Base-by-base conservation (phyloP, 371 early-diverging fungal genomes). In the Phascolomyces articulosus region DNA sequence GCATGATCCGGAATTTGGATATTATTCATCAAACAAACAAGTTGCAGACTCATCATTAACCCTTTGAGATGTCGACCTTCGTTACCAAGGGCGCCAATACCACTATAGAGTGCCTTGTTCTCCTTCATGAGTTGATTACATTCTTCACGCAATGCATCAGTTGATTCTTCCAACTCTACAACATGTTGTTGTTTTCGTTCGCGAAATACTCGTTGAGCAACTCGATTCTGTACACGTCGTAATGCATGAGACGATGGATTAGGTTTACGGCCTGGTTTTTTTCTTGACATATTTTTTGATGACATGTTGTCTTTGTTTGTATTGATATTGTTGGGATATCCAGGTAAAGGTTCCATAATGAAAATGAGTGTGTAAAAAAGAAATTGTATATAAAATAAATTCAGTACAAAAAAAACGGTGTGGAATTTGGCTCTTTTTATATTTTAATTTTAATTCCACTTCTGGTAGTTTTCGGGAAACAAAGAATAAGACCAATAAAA, bases 191-290 rank as follows among this genome's bases (percentile, higher is more conserved):
- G 87, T 68, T 88, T 89, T 58, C 91, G 85, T 70, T 91, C 89
- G 24, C 91, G 83, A 66, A 91, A 91, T 2, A 90, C 91, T 0
- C 91, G 77, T 70, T 91, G 91, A 0, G 91, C 91, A 0, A 86
- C 91, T 21, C 91, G 79, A 69, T 91, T 91, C 68, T 91, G 91
- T 15, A 87, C 90, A 29, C 88, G 89, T 29, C 91, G 85, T 56
- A 87, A 76, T 15, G 83, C 83, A 0, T 79, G 83, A 0, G 82
- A 82, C n/a, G 83, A 79, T n/a, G 83, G 85, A 34, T 82, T 80
- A 10, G 90, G 90, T 74, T 92, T 92, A 27, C 94, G 73, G 11
- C 94, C 94, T 6, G 94, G 90, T 74, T 89, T 91, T 63, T 85
- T 90, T 10, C 62, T 47, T 16, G 51, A 3, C 34, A 11, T 34